Evolutionary conservation across 768 basidiomycete genomes (phyloP), one percentile per base, ranked within the genome.

Genomic region (Boletus tylopilopsis): DNA sequence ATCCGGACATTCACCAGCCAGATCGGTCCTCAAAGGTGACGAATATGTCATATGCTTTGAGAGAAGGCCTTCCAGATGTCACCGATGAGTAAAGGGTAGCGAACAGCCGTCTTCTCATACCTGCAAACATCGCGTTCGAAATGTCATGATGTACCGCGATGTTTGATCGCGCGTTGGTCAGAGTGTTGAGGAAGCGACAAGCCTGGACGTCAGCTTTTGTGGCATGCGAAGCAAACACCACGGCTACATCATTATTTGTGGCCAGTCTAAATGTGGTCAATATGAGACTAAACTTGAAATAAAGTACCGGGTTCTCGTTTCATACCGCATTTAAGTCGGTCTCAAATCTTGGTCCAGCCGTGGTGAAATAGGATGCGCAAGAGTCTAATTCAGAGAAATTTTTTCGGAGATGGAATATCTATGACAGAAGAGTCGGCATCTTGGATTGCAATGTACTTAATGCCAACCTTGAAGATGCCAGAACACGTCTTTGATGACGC

Each of bases 401-500:
- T n/a, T 35, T 24, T 11, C 47, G 34, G 25, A 34, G 23, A 16
- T 29, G 23, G 19, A 47, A 35, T 39, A 47, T 40, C 39, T 25
- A 5, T 18, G n/a, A 18, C n/a, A 13, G 39, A 22, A 25, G 9
- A 15, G 15, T 42, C 41, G 29, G 4, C 7, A 15, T 18, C 27
- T 12, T 19, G n/a, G 11, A n/a, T 40, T 18, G 39, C 24, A 42
- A 21, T 43, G 29, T 13, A 43, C 6, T 21, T 32, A 22, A 24
- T 40, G n/a, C 47, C 16, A 13, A 34, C 33, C 39, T 34, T 48
- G 39, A 29, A 48, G 39, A 48, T 29, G 41, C 41, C 41, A 42
- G 19, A 42, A 42, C 30, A 18, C 27, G 12, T 42, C 41, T 18
- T 42, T 42, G 41, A 42, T 27, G 27, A 30, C 27, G 15, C 35